Conservation (phyloP, 2,329 filamentous ascomycete species). For the Colletotrichum orchidophilum region DNA sequence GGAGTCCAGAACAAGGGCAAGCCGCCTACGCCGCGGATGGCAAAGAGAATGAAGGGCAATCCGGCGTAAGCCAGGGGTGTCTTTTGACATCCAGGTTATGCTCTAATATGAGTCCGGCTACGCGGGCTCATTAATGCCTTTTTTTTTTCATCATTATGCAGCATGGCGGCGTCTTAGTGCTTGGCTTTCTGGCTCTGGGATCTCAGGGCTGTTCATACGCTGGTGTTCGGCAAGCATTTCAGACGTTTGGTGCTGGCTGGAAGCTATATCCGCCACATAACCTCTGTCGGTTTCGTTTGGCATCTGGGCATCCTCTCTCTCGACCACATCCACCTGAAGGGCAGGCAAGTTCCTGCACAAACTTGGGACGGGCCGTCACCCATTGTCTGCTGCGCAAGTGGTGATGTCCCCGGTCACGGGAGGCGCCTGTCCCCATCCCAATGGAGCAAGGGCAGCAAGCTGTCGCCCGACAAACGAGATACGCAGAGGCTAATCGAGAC, state of each 20-base stretch:
- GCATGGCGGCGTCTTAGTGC: slow-evolving; percentile 48
- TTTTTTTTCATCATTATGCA: slow-evolving; percentile 46
- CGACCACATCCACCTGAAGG: neutral
- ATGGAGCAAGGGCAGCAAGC: neutral
- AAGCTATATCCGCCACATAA: slow-evolving; percentile 11
- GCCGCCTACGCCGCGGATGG: slow-evolving; percentile 66
- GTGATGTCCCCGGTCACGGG: neutral
- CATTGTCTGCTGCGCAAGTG: slow-evolving; percentile 16
- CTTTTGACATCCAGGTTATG: slow-evolving; percentile 21
- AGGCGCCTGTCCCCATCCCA: neutral
- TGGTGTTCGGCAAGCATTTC: slow-evolving; percentile 33
- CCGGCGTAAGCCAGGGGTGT: slow-evolving; percentile 39
- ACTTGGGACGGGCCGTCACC: neutral
- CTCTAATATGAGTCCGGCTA: slow-evolving; percentile 21
- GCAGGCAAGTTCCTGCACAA: slow-evolving; percentile 20
- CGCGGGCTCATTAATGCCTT: slow-evolving; percentile 35
- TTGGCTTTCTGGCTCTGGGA: slow-evolving; percentile 35
- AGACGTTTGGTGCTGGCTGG: slow-evolving; percentile 26
- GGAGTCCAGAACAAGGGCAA: slow-evolving; percentile 60
- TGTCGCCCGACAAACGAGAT: slow-evolving; percentile 7
- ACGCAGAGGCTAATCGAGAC: slow-evolving; percentile 27
- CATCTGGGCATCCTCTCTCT: neutral
- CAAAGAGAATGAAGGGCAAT: slow-evolving; percentile 63
- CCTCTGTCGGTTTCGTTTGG: slow-evolving; percentile 22
- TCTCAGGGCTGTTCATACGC: slow-evolving; percentile 35